Evolutionary conservation across 1,284 basidiomycete genomes (phyloP), one percentile per base, ranked within the genome.

Genomic region (Ceraceosorus bombacis): DNA sequence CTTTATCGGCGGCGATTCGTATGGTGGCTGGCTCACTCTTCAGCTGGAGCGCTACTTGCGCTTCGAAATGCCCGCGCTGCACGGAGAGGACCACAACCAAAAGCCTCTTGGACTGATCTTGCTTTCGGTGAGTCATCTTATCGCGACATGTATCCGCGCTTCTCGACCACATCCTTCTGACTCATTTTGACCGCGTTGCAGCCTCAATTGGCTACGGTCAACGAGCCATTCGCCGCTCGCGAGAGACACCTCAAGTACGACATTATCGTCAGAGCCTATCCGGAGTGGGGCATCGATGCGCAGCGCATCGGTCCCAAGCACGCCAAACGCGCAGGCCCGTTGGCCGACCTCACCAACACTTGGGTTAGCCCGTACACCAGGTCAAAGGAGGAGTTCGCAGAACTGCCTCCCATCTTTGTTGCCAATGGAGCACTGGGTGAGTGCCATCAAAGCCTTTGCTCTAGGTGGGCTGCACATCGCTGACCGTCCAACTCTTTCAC

Each of bases 1-100:
- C 64, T 69, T 69, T 55, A 60, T 75, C 39, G 74, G 71, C 5
- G 74, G 74, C 9, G 74, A 76, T 60, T 70, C 67, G 43, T 73
- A 65, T 53, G 74, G 74, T n/a, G 49, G 58, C 5, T 71, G 67
- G 62, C 10, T 70, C 41, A 66, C 72, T 13, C 61, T 75, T 41
- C 60, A 66, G 58, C 62, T 76, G 15, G 72, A 72, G 53, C 65
- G 72, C 38, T 75, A 68, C 62, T 57, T 76, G 41, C 69, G 73
- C 57, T 61, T 62, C 43, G 69, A 72, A 59, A 63, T 64, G 37
- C 52, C 59, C 5, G 52, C 36, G n/a, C 53, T 63, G 51, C 59
- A 70, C 15, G 37, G 66, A 17, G 41, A 71, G 15, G 61, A 59
- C 17, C 55, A 63, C 15, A 12, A n/a, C 10, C 52, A 62, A 43